These are phyloP conservation scores for Kazachstania bromeliacearum DNA, from an alignment of 805 yeast species.

Conservation along the genomic window DNA sequence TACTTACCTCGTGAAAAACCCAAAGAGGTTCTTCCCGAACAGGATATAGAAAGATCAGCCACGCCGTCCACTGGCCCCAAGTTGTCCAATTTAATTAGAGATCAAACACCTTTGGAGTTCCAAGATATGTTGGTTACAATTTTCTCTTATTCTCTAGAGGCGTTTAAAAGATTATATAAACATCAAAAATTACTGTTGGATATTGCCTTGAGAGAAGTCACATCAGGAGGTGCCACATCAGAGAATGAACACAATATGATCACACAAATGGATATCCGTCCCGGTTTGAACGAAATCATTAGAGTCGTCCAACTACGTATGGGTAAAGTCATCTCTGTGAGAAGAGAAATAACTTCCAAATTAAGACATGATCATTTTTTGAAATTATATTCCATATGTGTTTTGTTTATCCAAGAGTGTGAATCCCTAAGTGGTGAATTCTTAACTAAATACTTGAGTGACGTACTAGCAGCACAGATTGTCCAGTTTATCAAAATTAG, in stretches of 20 bases:
- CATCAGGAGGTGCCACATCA: conserved; percentile 17
- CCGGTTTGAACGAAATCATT: conserved; percentile 56
- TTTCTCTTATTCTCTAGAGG: conserved; percentile 58
- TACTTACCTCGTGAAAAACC: conserved; percentile 54
- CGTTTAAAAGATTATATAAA: conserved; percentile 58
- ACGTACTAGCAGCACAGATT: conserved; percentile 57
- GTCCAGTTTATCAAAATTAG: conserved; percentile 47
- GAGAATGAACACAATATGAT: conserved; percentile 31
- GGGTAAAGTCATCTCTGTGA: conserved; percentile 65
- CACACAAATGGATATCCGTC: conserved; percentile 56
- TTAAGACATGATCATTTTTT: conserved; percentile 54
- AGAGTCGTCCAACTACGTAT: conserved; percentile 66
- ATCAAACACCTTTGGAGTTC: conserved; percentile 65
- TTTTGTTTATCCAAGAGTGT: conserved; percentile 69
- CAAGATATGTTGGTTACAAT: conserved; percentile 56
- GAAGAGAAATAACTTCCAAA: conserved; percentile 60
- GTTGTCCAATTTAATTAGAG: conserved; percentile 43
- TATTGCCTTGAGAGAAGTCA: conserved; percentile 43
- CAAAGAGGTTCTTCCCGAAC: not conserved
- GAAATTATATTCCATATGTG: conserved; percentile 53
- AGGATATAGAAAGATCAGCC: not conserved
- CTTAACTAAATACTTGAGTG: conserved; percentile 50
- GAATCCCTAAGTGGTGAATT: conserved; percentile 70
- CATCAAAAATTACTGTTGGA: conserved; percentile 78
- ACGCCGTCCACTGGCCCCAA: conserved; percentile 27